Evolutionary conservation across 2,329 filamentous ascomycete species (phyloP).

Genomic region (Hymenoscyphus salicellus): DNA sequence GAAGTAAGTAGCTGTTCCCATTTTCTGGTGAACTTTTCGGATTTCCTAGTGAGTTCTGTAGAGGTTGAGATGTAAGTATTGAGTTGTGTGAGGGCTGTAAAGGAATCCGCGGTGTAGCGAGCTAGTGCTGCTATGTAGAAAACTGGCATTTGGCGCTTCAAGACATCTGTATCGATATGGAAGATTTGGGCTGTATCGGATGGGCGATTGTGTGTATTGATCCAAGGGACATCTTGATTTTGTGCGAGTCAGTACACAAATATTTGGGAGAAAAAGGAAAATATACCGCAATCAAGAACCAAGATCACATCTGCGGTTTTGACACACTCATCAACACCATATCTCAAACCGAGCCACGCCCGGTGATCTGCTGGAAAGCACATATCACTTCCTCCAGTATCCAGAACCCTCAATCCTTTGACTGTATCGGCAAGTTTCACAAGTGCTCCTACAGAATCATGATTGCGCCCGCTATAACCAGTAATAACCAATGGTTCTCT

Average conservation of each 20-base stretch:
- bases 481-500: conserved; percentile 67
- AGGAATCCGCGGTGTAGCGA: conserved; percentile 64
- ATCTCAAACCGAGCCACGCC: conserved; percentile 67
- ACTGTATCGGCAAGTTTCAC: conserved; percentile 66
- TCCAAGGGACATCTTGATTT: conserved; percentile 80
- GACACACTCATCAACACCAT: conserved; percentile 71
- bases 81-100: conserved; percentile 66
- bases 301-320: conserved; percentile 78
- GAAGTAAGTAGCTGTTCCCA: conserved; percentile 55
- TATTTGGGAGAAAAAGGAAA: neutral
- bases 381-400: conserved; percentile 78
- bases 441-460: conserved; percentile 57
- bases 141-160: conserved; percentile 67
- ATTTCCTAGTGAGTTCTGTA: neutral
- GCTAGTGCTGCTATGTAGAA: conserved; percentile 66
- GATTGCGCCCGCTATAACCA: conserved; percentile 69
- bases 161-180: conserved; percentile 63
- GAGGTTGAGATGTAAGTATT: conserved; percentile 56
- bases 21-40: conserved; percentile 42
- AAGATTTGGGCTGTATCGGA: conserved; percentile 52
- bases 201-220: conserved; percentile 69
- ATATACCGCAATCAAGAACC: conserved; percentile 66
- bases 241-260: conserved; percentile 1
- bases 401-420: conserved; percentile 67
- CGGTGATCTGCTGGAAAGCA: conserved; percentile 72